Base-by-base conservation (phyloP, 306 rosid species). In the Carpinus fangiana region DNA sequence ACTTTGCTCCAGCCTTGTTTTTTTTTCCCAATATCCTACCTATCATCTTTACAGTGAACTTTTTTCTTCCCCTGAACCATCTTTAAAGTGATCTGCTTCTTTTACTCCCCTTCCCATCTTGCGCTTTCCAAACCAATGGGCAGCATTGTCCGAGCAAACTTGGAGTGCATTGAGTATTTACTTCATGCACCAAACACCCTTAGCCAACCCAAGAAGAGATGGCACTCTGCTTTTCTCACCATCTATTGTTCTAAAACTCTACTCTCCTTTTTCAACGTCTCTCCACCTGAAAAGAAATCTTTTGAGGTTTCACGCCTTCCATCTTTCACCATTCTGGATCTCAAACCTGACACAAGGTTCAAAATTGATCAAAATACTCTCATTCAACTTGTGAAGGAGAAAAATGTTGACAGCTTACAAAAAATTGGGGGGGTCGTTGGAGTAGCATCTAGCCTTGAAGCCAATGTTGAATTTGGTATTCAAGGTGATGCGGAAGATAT, bases 171-270 rank as follows among this genome's bases (percentile, higher is more conserved):
- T 7, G 4, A 57, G 12, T 6, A 59, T 41, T 41, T 41, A 9
- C 72, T 73, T 11, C 64, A 21, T 13, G 70, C 21, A 7, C 57
- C 26, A 0, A 70, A 4, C 1, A 43, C 14, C 7, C 69, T 64
- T 26, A 69, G 47, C 48, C n/a, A 7, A 51, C 36, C 61, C 61
- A 73, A 70, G 7, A 80, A 84, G 34, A 81, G 77, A 70, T 84
- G 90, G 90, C 85, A 36, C n/a, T 71, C 82, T 1, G 89, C 88
- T 28, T 82, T 84, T 70, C 17, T 78, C 12, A 60, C 59, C 48
- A 73, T 88, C 57, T 85, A 83, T 54, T 88, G 85, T 70, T 88
- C 82, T 14, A 73, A 72, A 56, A 86, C 86, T 12, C 55, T 87
- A 21, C 16, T 74, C 17, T 78, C 79, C 12, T 56, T 77, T 21